Base-by-base conservation (phyloP, 768 basidiomycete genomes). In the Leccinum fibrillosum region DNA sequence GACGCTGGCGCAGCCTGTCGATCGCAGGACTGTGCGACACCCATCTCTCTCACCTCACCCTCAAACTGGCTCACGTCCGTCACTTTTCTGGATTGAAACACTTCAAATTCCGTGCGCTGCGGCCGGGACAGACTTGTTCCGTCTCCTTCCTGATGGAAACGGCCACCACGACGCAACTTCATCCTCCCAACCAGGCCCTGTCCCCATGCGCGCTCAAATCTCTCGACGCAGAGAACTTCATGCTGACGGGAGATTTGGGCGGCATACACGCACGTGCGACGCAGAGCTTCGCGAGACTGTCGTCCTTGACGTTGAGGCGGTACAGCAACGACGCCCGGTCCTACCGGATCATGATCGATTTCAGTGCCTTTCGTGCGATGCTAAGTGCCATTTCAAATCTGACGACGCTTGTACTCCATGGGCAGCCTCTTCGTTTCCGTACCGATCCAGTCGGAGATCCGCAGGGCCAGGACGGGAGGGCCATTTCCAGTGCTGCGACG, bases 191-290 rank as follows among this genome's bases (percentile, higher is more conserved):
- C 28, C 60, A 59, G 49, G n/a, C 48, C 0, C 13, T 35, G 7
- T 35, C 63, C 21, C 48, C 58, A 4, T 64, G 62, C 49, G 49
- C 54, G 42, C 66, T 73, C 30, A 67, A 63, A 61, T 66, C 69
- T 15, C 59, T 71, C 10, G 70, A 71, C 6, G 71, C 52, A 8
- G 71, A 71, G 51, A 71, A 71, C 56, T 64, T 73, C 17, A 60
- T 50, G 53, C 37, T 70, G 42, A 53, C 65, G 0, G 69, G 67
- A 10, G 69, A 69, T 35, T 39, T 61, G 2, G 30, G 45, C 7
- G 62, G 53, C 25, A 62, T 66, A 54, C 61, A 55, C 11, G n/a
- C 64, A 19, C 60, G 53, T 4, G 55, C 64, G 7, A 49, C 45
- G 15, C 59, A 64, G 25, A 62, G 50, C 25, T 66, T 73, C 35